A percentile compares a stretch with the other conserved stretches of the same genome.
phyloP scores from a whole-genome alignment of 257 asterid genomes.

The Knoxia roxburghii region DNA sequence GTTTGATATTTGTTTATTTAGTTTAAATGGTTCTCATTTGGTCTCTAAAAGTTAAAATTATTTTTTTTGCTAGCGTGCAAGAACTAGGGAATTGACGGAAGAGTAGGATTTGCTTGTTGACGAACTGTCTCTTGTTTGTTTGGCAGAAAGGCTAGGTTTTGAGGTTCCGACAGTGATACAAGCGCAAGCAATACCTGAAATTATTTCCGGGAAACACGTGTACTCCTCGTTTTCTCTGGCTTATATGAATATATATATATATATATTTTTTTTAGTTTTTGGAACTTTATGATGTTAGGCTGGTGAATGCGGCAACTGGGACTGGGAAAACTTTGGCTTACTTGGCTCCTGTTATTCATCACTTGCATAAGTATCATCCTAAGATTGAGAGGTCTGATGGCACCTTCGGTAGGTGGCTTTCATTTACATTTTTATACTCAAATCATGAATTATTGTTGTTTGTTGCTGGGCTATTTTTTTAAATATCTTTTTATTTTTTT shows the following conservation, averaged over 20 bases:
- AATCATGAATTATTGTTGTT: neutral
- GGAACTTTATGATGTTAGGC: constrained; percentile 37
- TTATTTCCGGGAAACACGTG: constrained; percentile 84
- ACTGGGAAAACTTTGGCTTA: constrained; percentile 94
- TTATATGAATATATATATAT: no score
- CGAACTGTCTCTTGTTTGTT: neutral
- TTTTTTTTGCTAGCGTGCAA: neutral
- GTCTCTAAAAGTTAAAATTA: neutral
- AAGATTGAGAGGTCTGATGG: constrained; percentile 78
- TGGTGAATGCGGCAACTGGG: constrained; percentile 95
- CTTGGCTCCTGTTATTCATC: constrained; percentile 80
- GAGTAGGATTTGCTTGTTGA: neutral
- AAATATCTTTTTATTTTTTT: no score
- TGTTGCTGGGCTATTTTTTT: no score
- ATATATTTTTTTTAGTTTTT: neutral
- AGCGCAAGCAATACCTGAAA: constrained; percentile 85
- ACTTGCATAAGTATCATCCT: constrained; percentile 54
- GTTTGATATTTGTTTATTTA: constrained; percentile 16
- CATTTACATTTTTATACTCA: neutral
- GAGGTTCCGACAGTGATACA: constrained; percentile 83
- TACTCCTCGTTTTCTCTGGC: constrained; percentile 26
- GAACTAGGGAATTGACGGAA: neutral
- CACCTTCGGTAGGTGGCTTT: constrained; percentile 69
- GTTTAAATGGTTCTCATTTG: neutral
- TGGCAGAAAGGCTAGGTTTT: constrained; percentile 75